A percentile compares a stretch with the other conserved stretches of the same genome.
Conservation (phyloP, 495 filamentous ascomycete genomes). For the Sordaria brevicollis region DNA sequence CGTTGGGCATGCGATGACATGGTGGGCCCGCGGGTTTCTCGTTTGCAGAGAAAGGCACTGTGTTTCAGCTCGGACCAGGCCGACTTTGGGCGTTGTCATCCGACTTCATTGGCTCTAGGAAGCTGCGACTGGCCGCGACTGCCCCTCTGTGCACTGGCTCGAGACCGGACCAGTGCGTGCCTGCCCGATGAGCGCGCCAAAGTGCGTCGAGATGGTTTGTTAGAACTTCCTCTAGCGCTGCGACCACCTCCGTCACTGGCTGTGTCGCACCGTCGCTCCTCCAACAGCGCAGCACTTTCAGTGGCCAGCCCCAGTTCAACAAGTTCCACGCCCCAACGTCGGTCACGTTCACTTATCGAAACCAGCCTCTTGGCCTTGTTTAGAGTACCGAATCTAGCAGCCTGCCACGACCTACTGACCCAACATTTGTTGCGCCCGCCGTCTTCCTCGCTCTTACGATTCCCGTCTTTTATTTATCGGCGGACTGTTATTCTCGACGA, state of each 20-base stretch:
- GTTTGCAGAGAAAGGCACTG: not conserved
- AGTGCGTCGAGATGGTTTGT: not conserved
- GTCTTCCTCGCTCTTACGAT: not conserved
- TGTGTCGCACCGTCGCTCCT: conserved; percentile 13
- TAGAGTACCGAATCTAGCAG: not conserved
- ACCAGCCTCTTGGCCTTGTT: conserved; percentile 2
- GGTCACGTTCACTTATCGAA: not conserved
- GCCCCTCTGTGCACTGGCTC: not conserved
- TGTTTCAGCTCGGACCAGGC: not conserved
- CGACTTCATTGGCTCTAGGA: not conserved
- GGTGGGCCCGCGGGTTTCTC: not conserved
- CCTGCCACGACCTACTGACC: not conserved
- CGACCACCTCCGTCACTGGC: not conserved
- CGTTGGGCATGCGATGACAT: not conserved
- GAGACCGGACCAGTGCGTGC: conserved; percentile 10
- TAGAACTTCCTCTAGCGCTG: no score
- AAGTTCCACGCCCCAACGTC: conserved; percentile 1
- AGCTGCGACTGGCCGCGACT: no score
- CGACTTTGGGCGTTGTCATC: not conserved
- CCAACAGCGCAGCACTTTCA: conserved; percentile 12
- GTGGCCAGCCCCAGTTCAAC: conserved; percentile 6
- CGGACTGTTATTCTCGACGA: not conserved
- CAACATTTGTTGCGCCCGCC: not conserved
- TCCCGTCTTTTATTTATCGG: not conserved
- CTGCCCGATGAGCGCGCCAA: conserved; percentile 3